phyloP scores from a whole-genome alignment of 306 rosid species.

The Carpinus viminea region DNA sequence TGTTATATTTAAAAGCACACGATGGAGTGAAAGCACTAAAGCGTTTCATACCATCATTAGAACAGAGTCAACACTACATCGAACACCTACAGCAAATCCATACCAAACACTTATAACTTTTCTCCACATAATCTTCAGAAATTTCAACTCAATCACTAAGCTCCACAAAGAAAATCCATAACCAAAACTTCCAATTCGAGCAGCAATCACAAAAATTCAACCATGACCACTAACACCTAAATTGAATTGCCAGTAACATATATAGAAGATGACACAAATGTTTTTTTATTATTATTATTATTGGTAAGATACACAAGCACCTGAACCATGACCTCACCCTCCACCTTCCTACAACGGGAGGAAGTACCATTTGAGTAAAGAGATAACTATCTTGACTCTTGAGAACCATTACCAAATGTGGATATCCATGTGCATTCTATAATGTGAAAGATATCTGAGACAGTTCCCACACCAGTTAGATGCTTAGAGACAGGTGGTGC shows the following conservation, averaged over 20 bases:
- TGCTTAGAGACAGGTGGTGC: too few relatives aligned
- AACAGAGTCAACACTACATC: background rate
- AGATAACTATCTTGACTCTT: background rate
- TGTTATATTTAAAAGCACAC: too few relatives aligned
- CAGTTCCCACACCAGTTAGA: too few relatives aligned
- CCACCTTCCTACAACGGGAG: too few relatives aligned
- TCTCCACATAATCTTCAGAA: background rate
- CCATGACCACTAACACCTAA: background rate
- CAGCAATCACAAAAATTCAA: background rate
- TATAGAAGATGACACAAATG: background rate
- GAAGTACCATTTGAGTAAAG: too few relatives aligned
- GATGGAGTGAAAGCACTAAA: too few relatives aligned
- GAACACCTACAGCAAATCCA: background rate
- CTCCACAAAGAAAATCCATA: background rate
- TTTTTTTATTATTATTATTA: too few relatives aligned
- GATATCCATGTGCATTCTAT: too few relatives aligned
- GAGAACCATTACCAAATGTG: background rate
- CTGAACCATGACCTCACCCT: too few relatives aligned
- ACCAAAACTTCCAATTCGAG: background rate
- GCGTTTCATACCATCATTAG: background rate
- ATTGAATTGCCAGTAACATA: background rate
- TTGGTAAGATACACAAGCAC: too few relatives aligned
- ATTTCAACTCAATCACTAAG: background rate
- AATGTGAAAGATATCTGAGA: too few relatives aligned
- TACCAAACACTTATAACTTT: background rate